Base-by-base conservation (phyloP, 805 yeast genomes). In the Monosporozyma aerobia region DNA sequence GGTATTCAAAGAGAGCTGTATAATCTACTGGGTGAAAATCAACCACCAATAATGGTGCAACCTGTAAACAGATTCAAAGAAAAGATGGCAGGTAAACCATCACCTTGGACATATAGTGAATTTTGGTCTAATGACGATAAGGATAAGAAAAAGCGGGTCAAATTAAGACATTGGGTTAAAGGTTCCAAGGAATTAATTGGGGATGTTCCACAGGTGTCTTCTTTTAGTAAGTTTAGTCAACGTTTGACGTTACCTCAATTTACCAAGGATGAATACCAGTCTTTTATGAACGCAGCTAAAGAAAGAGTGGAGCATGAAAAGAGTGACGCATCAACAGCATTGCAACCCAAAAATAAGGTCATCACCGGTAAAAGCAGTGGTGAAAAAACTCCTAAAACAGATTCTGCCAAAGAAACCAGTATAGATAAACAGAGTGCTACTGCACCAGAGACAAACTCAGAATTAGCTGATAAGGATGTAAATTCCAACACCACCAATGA, bases 1-100 rank as follows among this genome's bases (percentile, higher is more conserved):
- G 96, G 96, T 27, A 85, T 92, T 80, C 90, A 87, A 56, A 78
- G 98, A 59, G 99, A 94, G 66, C 73, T 94, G 51, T 90, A 85
- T 68, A 86, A 85, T 57, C 75, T 95, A 51, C 73, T 94, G 43
- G 99, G 99, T 5, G 90, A 94, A 41, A 89, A 89, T 67, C 82
- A 95, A 1, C 97, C 99, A 0, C 90, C 98, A 0, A 79, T 78
- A 7, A 77, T 77, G n/a, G 78, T 77, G n/a, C 74, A 75, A 50
- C 57, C 61, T 2, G 73, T 73, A 50, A 71, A 64, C 29, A 70
- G 80, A 56, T 82, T 82, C 63, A 85, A 83, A 57, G 87, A 83
- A 54, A 77, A 81, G 58, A 74, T 87, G 50, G 71, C 72, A 44
- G 75, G 78, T 19, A 84, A 81, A 55, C 85, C 88, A 0, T 77